Evolutionary conservation across 495 filamentous ascomycete genomes (phyloP), one percentile per base, ranked within the genome.

Genomic region (Penicillium goetzii): DNA sequence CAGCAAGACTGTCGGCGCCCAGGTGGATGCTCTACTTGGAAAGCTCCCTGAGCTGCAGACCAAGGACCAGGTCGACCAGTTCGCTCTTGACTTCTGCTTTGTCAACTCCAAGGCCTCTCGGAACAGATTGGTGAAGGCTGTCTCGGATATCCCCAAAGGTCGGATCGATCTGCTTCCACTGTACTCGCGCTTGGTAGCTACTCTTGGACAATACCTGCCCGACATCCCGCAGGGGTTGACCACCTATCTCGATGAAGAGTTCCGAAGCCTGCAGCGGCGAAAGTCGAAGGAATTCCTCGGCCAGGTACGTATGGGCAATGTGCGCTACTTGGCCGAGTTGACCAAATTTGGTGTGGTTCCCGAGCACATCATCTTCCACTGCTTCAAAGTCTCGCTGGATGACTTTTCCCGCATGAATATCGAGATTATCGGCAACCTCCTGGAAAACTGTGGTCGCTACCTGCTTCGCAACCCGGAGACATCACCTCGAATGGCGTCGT

Each of bases 321-420:
- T 97, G 56, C 92, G 95, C 8, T 99, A 99, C 69, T 86, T 99
- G 57, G 95, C 95, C 10, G 95, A 99, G 74, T 77, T 99, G 72
- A 97, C 95, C 54, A 99, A 99, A 69, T 99, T 98, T 72, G 94
- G 95, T 43, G 92, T 98, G 30, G 93, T 99, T 23, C 96, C 95
- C 10, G 94, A 99, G 75, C 95, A 99, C 73, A 93, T 98, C 66
- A 95, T 98, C 60, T 99, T 99, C 77, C 96, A 99, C 68, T 98
- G 94, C 76, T 85, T 99, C 63, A 98, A 96, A 74, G 93, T 99
- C 68, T 95, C 95, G 62, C 80, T 98, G 7, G 96, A 99, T 68
- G 95, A 99, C 63, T 98, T 99, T 67, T 97, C 96, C 10, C 86
- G 93, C 65, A 96, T 97, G 87, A 98, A 98, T 69, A 96, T 99